These are phyloP conservation scores for Davidsoniella australis DNA, from an alignment of 2,329 filamentous ascomycete species.

Conservation along the genomic window DNA sequence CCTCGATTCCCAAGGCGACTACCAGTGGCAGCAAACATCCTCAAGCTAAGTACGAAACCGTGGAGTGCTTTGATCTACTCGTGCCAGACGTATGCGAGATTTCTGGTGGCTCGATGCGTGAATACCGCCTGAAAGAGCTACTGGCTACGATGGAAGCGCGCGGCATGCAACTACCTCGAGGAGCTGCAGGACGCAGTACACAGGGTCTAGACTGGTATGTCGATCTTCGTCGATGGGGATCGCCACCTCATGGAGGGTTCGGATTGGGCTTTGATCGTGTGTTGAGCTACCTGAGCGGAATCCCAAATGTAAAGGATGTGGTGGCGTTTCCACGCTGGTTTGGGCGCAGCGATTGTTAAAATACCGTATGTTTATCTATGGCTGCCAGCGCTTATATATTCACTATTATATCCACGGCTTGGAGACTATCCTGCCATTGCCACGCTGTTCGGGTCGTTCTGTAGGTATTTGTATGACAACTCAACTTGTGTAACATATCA, in stretches of 20 bases:
- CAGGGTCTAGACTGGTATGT: slow-evolving; percentile 61
- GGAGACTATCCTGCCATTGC: too few relatives aligned
- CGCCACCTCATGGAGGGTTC: slow-evolving; percentile 79
- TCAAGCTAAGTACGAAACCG: slow-evolving; percentile 32
- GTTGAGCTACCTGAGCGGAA: slow-evolving; percentile 65
- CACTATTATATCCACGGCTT: too few relatives aligned
- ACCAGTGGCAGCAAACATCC: background rate
- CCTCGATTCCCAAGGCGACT: background rate
- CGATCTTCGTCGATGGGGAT: slow-evolving; percentile 79
- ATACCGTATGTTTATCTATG: too few relatives aligned
- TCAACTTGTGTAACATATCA: too few relatives aligned
- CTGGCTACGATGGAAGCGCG: slow-evolving; percentile 53
- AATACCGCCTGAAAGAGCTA: slow-evolving; percentile 55
- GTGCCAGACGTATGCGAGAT: slow-evolving; percentile 76
- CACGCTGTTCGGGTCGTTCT: too few relatives aligned
- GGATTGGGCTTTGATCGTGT: slow-evolving; percentile 80
- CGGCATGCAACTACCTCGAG: slow-evolving; percentile 35
- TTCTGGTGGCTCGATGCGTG: slow-evolving; percentile 76
- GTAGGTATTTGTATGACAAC: too few relatives aligned
- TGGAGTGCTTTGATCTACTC: slow-evolving; percentile 80
- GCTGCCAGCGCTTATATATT: too few relatives aligned
- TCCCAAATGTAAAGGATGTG: slow-evolving; percentile 68
- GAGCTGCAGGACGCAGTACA: slow-evolving; percentile 10
- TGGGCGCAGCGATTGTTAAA: slow-evolving; percentile 42
- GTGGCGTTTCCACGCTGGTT: slow-evolving; percentile 70